Percentiles rank a stretch among this genome's conserved stretches.
These are phyloP conservation scores for Umbilicaria muhlenbergii DNA, from an alignment of 495 filamentous ascomycete genomes.

Conservation along the genomic window DNA sequence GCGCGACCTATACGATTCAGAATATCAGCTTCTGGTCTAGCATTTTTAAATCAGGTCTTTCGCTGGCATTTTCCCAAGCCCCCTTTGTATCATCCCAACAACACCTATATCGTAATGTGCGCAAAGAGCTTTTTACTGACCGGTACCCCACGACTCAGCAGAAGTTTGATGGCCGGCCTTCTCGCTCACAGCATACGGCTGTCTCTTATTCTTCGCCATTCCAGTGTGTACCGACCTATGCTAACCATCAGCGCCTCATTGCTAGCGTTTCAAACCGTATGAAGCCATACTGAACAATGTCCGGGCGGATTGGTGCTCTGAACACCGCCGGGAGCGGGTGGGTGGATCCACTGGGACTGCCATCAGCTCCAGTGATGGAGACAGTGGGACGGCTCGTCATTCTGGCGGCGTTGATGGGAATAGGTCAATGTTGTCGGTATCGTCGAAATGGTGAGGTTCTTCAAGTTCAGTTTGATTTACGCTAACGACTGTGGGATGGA, in stretches of 20 bases:
- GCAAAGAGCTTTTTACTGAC: constrained; percentile 39
- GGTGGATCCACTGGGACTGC: constrained; percentile 71
- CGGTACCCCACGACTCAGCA: constrained; percentile 99
- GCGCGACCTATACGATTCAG: constrained; percentile 57
- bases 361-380: constrained; percentile 85
- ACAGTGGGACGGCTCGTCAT: constrained; percentile 94
- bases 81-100: not conserved
- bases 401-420: constrained; percentile 26
- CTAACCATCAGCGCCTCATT: constrained; percentile 19
- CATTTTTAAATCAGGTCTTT: constrained; percentile 1
- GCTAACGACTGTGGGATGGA: constrained; percentile 14
- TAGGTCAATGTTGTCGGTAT: constrained; percentile 24
- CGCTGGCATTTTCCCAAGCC: not conserved
- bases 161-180: constrained; percentile 99
- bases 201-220: constrained; percentile 99
- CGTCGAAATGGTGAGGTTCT: constrained; percentile 30
- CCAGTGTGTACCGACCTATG: constrained; percentile 78
- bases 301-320: constrained; percentile 87
- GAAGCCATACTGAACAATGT: constrained; percentile 77
- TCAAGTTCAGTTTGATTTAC: constrained; percentile 27
- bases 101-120: not conserved
- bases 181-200: constrained; percentile 99
- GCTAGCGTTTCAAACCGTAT: not conserved
- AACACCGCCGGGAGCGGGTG: constrained; percentile 90
- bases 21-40: constrained; percentile 13